Evolutionary conservation across 345 rosid genomes (phyloP), one percentile per base, ranked within the genome.

Genomic region (Sisymbrium altissimum): DNA sequence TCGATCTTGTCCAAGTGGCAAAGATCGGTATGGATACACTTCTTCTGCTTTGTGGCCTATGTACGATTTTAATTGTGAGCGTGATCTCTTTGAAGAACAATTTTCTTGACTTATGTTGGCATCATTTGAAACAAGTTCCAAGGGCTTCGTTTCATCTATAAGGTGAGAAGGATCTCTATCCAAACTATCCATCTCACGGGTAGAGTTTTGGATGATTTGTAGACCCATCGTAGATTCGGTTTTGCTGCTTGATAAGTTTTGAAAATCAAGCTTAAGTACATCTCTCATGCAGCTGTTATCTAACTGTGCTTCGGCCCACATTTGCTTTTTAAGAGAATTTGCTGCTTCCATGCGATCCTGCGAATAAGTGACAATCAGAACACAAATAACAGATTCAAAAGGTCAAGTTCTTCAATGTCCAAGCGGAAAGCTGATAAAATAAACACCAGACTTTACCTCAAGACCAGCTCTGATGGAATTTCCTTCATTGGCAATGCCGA

Each of bases 271-370:
- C 80, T 84, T 90, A 54, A 72, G 76, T 36, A 89, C 95, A 77
- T 89, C 98, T 79, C 86, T 92, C 83, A 88, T 73, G 40, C 93
- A 88, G 84, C 87, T 86, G 80, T 83, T 92, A 81, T 92, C 99
- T 76, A 88, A 78, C 62, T 96, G 99, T 48, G 96, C 96, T 84
- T 92, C 99, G 5, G 89, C 88, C 99, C 96, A 96, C 93, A 96
- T 92, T 79, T 96, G 98, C 78, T 89, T 96, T 82, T 96, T 96
- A 74, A 96, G 92, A 82, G 96, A 84, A 85, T 85, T 92, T 76
- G 99, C 95, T 43, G 95, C 96, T 82, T 96, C 99, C 86, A 96
- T 70, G 40, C 99, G 98, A 39, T 96, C 99, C 99, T 96, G 90
- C 53, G 27, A 77, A 72, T 68, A 75, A 17, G 48, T 46, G 38